Evolutionary conservation across 345 rosid species (phyloP).

Genomic region (Clarkia xantiana): DNA sequence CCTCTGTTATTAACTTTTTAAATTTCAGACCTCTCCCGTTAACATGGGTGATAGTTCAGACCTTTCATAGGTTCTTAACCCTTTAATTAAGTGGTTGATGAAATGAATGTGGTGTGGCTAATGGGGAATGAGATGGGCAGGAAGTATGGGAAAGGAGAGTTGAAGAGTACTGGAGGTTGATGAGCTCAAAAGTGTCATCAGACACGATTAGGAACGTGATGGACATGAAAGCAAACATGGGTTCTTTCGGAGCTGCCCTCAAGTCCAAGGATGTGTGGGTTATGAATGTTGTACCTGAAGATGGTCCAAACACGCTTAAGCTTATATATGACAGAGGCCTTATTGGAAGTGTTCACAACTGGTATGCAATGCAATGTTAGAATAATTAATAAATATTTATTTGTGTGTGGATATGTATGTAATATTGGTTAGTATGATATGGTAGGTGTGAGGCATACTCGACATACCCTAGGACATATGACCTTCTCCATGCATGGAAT

Average conservation of each 20-base stretch:
- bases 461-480: slow-evolving; percentile 87
- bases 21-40: too few species aligned
- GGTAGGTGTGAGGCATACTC: slow-evolving; percentile 91
- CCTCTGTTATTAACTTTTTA: too few species aligned
- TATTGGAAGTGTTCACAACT: slow-evolving; percentile 65
- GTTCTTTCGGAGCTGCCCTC: slow-evolving; percentile 92
- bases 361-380: slow-evolving; percentile 29
- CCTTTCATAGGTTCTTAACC: too few species aligned
- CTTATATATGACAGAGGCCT: slow-evolving; percentile 77
- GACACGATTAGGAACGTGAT: slow-evolving; percentile 73
- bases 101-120: neutral
- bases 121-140: too few species aligned
- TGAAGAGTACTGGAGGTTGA: slow-evolving; percentile 64
- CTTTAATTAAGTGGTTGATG: too few species aligned
- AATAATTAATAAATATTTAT: too few species aligned
- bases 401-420: too few species aligned
- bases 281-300: slow-evolving; percentile 70
- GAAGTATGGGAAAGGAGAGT: slow-evolving; percentile 64
- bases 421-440: neutral
- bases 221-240: slow-evolving; percentile 96
- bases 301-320: slow-evolving; percentile 76
- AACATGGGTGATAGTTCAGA: too few species aligned
- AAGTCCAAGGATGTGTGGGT: slow-evolving; percentile 81
- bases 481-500: slow-evolving; percentile 70
- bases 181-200: slow-evolving; percentile 55